A percentile compares a stretch with the other conserved stretches of the same genome.
Conservation (phyloP, 1,139 yeast species). For the Yamadazyma jaroonii region DNA sequence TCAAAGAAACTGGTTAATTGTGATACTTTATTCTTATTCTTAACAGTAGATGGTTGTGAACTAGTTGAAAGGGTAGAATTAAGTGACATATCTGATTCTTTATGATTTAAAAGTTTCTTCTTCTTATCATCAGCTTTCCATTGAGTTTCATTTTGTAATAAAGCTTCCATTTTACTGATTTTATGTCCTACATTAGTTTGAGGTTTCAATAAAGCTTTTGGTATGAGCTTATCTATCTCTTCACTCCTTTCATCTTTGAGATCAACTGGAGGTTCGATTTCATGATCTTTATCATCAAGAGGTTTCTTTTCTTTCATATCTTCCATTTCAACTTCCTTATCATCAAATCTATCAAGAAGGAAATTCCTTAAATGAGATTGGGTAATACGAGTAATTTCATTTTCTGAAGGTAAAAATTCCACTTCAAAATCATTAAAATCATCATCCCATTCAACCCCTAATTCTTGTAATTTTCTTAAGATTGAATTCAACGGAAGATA, state of each 20-base stretch:
- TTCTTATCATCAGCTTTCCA: not conserved
- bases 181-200: conserved; percentile 18
- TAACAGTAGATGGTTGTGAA: conserved; percentile 5
- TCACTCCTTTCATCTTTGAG: conserved; percentile 14
- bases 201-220: conserved; percentile 21
- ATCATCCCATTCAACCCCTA: conserved; percentile 84
- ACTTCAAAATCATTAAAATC: conserved; percentile 84
- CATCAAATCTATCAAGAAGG: conserved; percentile 51
- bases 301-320: conserved; percentile 6
- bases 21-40: conserved; percentile 41
- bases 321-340: conserved; percentile 15
- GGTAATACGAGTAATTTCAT: conserved; percentile 88
- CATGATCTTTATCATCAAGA: not conserved
- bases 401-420: conserved; percentile 82
- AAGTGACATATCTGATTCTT: conserved; percentile 16
- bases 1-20: conserved; percentile 69
- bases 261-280: not conserved
- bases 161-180: conserved; percentile 27
- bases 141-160: conserved; percentile 11
- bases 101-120: conserved; percentile 10
- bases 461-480: conserved; percentile 70
- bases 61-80: conserved; percentile 5
- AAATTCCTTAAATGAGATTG: conserved; percentile 81
- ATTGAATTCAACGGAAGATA: conserved; percentile 70
- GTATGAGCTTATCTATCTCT: conserved; percentile 23